Evolutionary conservation across 495 filamentous ascomycete species (phyloP).

Genomic region (Neurospora sp.): DNA sequence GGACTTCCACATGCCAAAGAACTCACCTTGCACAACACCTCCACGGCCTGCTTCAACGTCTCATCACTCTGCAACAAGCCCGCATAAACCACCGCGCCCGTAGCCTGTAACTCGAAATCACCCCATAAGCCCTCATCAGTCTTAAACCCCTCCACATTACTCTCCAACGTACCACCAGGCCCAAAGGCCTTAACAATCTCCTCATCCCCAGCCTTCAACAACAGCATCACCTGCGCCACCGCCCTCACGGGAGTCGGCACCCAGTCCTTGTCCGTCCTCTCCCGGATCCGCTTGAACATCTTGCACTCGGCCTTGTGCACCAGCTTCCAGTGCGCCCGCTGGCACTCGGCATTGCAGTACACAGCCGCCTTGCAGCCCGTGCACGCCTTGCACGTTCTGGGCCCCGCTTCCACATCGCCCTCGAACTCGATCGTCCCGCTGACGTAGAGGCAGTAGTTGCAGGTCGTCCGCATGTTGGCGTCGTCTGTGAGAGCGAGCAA

Average conservation of each 20-base stretch:
- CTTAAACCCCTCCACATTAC: slow-evolving; percentile 26
- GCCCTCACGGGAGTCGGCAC: slow-evolving; percentile 40
- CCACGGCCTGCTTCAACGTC: slow-evolving; percentile 22
- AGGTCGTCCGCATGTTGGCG: slow-evolving; percentile 23
- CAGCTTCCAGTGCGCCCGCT: slow-evolving; percentile 45
- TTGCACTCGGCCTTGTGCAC: slow-evolving; percentile 44
- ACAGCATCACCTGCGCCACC: slow-evolving; percentile 34
- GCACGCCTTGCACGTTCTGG: slow-evolving; percentile 33
- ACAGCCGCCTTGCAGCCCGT: slow-evolving; percentile 35
- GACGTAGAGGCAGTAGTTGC: slow-evolving; percentile 31
- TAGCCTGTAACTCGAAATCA: slow-evolving; percentile 38
- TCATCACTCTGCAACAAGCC: slow-evolving; percentile 17
- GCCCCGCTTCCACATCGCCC: slow-evolving; percentile 3
- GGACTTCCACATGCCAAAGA: not conserved
- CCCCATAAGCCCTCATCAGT: slow-evolving; percentile 14
- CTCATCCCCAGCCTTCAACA: slow-evolving; percentile 8
- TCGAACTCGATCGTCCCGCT: not conserved
- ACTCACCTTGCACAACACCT: slow-evolving; percentile 34
- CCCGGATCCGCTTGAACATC: slow-evolving; percentile 25
- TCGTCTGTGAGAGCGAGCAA: slow-evolving; percentile 35
- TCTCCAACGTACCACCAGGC: slow-evolving; percentile 20
- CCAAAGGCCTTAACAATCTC: slow-evolving; percentile 16
- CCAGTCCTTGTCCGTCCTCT: slow-evolving; percentile 13
- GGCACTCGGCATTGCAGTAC: slow-evolving; percentile 47
- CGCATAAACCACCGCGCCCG: slow-evolving; percentile 30